A percentile compares a stretch with the other conserved stretches of the same genome.
These are phyloP conservation scores for Hymenoscyphus fructigenus DNA, from an alignment of 2,329 filamentous ascomycete genomes.

Conservation along the genomic window DNA sequence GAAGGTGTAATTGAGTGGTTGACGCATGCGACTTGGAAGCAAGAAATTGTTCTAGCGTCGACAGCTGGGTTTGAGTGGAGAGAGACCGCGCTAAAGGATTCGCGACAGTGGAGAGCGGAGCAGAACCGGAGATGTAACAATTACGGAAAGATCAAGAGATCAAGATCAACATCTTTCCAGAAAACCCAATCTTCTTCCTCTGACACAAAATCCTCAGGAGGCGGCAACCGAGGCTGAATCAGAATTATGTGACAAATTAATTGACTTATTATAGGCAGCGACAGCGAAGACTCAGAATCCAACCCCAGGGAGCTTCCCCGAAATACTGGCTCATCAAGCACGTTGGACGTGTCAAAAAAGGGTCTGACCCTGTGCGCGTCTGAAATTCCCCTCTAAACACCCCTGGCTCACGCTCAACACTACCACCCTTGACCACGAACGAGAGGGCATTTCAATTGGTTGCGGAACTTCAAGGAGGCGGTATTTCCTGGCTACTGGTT, in stretches of 20 bases:
- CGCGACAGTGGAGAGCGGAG: background rate
- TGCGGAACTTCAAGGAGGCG: too few species aligned
- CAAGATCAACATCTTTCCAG: too few species aligned
- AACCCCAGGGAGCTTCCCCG: background rate
- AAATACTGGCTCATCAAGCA: background rate
- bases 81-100: background rate
- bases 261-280: background rate
- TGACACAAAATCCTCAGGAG: background rate
- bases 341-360: background rate
- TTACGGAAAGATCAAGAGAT: background rate
- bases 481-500: too few species aligned
- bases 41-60: background rate
- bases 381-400: too few species aligned
- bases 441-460: too few species aligned
- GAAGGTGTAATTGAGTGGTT: background rate
- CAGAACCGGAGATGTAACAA: background rate
- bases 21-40: background rate
- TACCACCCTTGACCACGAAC: too few species aligned
- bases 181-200: too few species aligned
- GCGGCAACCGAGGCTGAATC: background rate
- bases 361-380: background rate
- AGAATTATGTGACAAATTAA: background rate
- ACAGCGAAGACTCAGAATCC: background rate
- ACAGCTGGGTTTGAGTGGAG: background rate
- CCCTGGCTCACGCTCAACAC: too few species aligned